Base-by-base conservation (phyloP, 305 asterid genomes). In the Striga hermonthica region DNA sequence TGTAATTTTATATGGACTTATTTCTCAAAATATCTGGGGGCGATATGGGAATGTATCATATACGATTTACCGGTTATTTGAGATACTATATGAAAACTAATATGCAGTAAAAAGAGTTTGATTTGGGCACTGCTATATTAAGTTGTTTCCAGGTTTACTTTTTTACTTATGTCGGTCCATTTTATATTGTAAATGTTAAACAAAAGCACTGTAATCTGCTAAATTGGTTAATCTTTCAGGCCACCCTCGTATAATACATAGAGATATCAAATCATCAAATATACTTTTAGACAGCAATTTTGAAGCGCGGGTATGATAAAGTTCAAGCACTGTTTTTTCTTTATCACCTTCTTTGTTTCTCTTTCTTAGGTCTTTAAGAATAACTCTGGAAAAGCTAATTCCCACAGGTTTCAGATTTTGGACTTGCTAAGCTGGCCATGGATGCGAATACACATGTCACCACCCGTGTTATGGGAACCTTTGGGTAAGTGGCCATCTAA, bases 261-360 rank as follows among this genome's bases (percentile, higher is more conserved):
- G 99, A 82, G 99, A 93, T 80, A 93, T 90, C 72, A 93, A 93
- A 80, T 88, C 99, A 14, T 85, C 99, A 58, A 93, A 93, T 76
- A 93, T 93, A 72, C 96, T 93, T 69, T 76, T 93, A 44, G 95
- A 88, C 78, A 70, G 68, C 71, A 88, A 88, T 77, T 93, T 88
- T 64, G 97, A 90, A 69, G 97, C 99, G 61, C 88, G 80, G 94
- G 98, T 91, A 83, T 56, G 74, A 53, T 14, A 52, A 38, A 57
- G 49, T 62, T 63, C 12, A 9, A 35, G 13, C 58, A 15, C 45
- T 39, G 61, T 48, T 43, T 43, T 15, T 38, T 4, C 48, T 45
- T 13, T 4, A 43, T 11, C 57, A 1, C 44, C 14, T 47, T 47
- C n/a, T 4, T n/a, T 47, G 2, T 22, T 22, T 22, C 31, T 22